Base-by-base conservation (phyloP, 495 filamentous ascomycete genomes). In the Staphylotrichum tortipilum region DNA sequence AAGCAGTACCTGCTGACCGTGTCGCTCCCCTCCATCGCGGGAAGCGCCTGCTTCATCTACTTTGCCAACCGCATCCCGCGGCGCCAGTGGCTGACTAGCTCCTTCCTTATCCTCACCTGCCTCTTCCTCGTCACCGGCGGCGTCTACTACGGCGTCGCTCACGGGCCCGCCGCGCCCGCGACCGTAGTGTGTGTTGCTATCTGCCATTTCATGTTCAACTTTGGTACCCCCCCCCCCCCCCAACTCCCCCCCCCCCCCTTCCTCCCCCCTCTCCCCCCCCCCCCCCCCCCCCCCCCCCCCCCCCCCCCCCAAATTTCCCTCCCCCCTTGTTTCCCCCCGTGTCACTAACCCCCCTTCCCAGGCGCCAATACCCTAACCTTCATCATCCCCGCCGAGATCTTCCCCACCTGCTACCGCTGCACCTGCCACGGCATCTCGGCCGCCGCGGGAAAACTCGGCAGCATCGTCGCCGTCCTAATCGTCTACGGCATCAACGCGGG, bases 311-410 rank as follows among this genome's bases (percentile, higher is more conserved):
- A n/a, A n/a, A n/a, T 28, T 7, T 12, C 24, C 9, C 4, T n/a
- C 18, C 15, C 21, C 35, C 21, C 10, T 10, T 28, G 26, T 28
- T 5, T 7, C 10, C 6, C 26, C 26, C 26, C 6, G 6, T 28
- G 6, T 28, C 10, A 28, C 26, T 28, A 7, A 28, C 26, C 26
- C n/a, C 23, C 14, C 21, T 15, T 19, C 3, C n/a, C 26, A 68
- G 65, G 87, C 2, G 89, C 89, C 37, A 95, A 94, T 66, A 79
- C 84, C 23, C 90, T 88, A 3, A 94, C 89, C 9, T 94, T 94
- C 77, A 85, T 95, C 56, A 85, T 95, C 1, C 88, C 89, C 9
- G 88, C 86, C 19, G 89, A 95, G 59, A 82, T 84, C 49, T 95
- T 91, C 77, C 89, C 89, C 0, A 94, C 89, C 0, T 80, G 84